Base-by-base conservation (phyloP, 257 asterid species). In the Eustoma russellianum region DNA sequence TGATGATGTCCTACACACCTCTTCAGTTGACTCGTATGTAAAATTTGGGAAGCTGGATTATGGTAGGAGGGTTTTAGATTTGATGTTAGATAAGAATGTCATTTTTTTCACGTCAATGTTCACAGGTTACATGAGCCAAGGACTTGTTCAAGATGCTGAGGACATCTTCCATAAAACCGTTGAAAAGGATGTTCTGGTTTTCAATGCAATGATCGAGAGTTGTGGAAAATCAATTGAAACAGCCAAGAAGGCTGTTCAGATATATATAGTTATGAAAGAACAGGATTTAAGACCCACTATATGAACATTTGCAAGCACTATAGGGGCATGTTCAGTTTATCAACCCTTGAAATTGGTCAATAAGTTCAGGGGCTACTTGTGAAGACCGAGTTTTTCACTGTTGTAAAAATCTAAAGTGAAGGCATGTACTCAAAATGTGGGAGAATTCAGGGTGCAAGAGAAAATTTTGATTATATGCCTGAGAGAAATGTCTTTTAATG, bases 161-260 rank as follows among this genome's bases (percentile, higher is more conserved):
- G 79, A 81, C 8, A 83, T 89, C 62, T 86, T 89, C 50, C 48
- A 51, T 9, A 79, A 63, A 63, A 86, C 93, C 0, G 7, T 17
- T 45, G 80, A 68, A 62, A 89, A 86, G 79, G 94, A 86, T 48
- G 81, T 71, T 41, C 94, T 89, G 68, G 90, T 79, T 69, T 86
- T 77, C 73, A 89, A 89, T 61, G 83, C 95, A n/a, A 86, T 89
- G 97, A 89, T 89, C n/a, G 97, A 89, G 78, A 95, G 94, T 15
- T 89, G 81, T 48, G 86, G 97, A 33, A 79, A 75, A 70, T 77
- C 80, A 7, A 71, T 83, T 58, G 81, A 74, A 64, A 81, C 66
- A 19, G 86, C 88, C 28, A 78, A 86, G 71, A 79, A 74, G 72
- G 90, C 91, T 1, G 61, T 89, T 35, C 80, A 74, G 50, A 57